These are phyloP conservation scores for Jacaranda copaia DNA, from an alignment of 257 asterid genomes.

Conservation along the genomic window DNA sequence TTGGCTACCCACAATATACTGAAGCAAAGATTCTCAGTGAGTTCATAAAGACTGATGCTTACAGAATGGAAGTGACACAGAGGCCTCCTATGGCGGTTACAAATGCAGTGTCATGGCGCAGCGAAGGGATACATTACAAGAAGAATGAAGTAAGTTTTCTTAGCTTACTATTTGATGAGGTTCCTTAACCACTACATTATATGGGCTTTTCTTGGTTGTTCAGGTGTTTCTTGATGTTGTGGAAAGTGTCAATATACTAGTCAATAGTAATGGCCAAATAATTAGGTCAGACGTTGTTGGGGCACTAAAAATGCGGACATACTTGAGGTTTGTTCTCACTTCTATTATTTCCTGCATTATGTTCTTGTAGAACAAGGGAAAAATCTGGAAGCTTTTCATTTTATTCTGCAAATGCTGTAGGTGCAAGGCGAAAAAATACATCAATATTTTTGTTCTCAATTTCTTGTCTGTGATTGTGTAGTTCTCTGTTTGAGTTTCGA, in stretches of 20 bases:
- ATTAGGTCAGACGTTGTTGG: conserved; percentile 98
- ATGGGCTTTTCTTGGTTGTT: conserved; percentile 39
- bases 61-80: conserved; percentile 97
- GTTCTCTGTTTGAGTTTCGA: background rate
- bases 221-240: conserved; percentile 99
- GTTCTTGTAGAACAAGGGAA: conserved; percentile 3
- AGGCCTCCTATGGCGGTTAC: conserved; percentile 99
- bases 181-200: conserved; percentile 31
- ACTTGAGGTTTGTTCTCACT: conserved; percentile 76
- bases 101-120: conserved; percentile 99
- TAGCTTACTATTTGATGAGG: conserved; percentile 6
- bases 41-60: conserved; percentile 99
- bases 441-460: background rate
- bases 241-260: conserved; percentile 98
- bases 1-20: conserved; percentile 97
- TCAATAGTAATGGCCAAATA: conserved; percentile 97
- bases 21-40: conserved; percentile 99
- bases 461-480: conserved; percentile 3
- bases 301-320: conserved; percentile 97
- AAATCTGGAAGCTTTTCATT: background rate
- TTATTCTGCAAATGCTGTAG: background rate
- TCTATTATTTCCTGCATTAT: conserved; percentile 21
- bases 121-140: conserved; percentile 96
- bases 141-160: conserved; percentile 83
- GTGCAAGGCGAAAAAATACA: background rate